A percentile compares a stretch with the other conserved stretches of the same genome.
phyloP scores from a whole-genome alignment of 371 early-diverging fungal species.

The Zopfochytrium polystomum region DNA sequence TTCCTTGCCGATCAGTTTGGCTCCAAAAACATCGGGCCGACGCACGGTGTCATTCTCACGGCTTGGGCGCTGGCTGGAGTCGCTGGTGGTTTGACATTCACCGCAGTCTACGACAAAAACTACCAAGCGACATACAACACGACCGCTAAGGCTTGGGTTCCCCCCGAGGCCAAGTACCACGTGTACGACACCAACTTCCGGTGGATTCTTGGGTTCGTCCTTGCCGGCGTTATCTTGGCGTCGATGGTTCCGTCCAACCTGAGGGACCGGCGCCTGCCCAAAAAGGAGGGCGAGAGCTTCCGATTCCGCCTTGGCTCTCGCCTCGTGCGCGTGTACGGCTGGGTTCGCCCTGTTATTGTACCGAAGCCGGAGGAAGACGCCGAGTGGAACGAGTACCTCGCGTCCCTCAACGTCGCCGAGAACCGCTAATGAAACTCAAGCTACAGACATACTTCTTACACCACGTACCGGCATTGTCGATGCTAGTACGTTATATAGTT shows the following conservation, averaged over 20 bases:
- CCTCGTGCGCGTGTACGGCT: slow-evolving; percentile 14
- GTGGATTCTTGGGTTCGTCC: slow-evolving; percentile 57
- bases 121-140: slow-evolving; percentile 37
- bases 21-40: slow-evolving; percentile 61
- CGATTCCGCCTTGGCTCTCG: slow-evolving; percentile 23
- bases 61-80: slow-evolving; percentile 66
- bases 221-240: slow-evolving; percentile 47
- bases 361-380: slow-evolving; percentile 43
- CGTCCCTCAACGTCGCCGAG: too few relatives aligned
- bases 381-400: slow-evolving; percentile 51
- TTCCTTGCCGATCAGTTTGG: slow-evolving; percentile 69
- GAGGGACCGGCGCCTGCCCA: slow-evolving; percentile 53
- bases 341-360: slow-evolving; percentile 27
- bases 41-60: slow-evolving; percentile 44
- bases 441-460: too few relatives aligned
- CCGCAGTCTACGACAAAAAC: slow-evolving; percentile 51
- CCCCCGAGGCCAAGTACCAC: slow-evolving; percentile 33
- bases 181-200: slow-evolving; percentile 56
- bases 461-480: too few relatives aligned
- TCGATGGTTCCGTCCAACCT: slow-evolving; percentile 55
- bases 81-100: slow-evolving; percentile 61
- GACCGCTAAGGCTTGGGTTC: slow-evolving; percentile 48
- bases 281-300: slow-evolving; percentile 28
- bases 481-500: too few relatives aligned
- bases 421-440: too few relatives aligned